Conservation (phyloP, 805 yeast species). For the Wickerhamiella occidentalis region DNA sequence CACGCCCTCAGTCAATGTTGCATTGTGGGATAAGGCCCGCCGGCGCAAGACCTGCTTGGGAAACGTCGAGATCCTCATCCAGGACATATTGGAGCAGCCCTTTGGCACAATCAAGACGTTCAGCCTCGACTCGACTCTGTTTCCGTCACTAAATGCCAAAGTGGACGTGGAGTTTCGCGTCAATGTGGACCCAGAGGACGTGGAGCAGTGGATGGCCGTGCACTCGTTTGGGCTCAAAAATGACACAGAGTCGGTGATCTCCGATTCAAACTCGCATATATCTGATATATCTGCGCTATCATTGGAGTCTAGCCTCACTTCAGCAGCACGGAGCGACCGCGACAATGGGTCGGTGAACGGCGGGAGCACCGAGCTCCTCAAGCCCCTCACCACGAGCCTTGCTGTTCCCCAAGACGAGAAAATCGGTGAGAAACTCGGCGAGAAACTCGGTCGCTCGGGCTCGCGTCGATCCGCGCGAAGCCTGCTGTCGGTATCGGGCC, state of each 20-base stretch:
- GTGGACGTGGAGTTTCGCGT: constrained; percentile 15
- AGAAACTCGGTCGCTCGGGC: neutral
- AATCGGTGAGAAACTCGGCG: too few species aligned
- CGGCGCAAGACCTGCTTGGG: constrained; percentile 21
- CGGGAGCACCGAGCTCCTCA: neutral
- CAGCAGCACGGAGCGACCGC: neutral
- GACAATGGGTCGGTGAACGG: neutral
- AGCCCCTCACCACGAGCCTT: neutral
- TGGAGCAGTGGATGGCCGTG: constrained; percentile 10
- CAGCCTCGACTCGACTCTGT: constrained; percentile 15
- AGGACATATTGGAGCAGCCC: neutral
- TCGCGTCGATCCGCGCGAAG: constrained; percentile 2
- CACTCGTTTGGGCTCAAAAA: neutral
- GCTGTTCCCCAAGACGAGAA: neutral
- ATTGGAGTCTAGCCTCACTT: neutral
- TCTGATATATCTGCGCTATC: neutral
- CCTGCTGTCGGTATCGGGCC: neutral
- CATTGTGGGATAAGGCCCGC: constrained; percentile 18
- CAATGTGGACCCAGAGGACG: constrained; percentile 5
- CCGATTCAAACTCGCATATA: neutral
- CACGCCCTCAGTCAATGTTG: constrained; percentile 11
- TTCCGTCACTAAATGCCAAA: constrained; percentile 18
- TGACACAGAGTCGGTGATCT: neutral
- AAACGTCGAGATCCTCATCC: constrained; percentile 14
- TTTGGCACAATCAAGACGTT: constrained; percentile 10